These are phyloP conservation scores for Curvularia spicifera DNA, from an alignment of 2,329 filamentous ascomycete species.

Conservation along the genomic window DNA sequence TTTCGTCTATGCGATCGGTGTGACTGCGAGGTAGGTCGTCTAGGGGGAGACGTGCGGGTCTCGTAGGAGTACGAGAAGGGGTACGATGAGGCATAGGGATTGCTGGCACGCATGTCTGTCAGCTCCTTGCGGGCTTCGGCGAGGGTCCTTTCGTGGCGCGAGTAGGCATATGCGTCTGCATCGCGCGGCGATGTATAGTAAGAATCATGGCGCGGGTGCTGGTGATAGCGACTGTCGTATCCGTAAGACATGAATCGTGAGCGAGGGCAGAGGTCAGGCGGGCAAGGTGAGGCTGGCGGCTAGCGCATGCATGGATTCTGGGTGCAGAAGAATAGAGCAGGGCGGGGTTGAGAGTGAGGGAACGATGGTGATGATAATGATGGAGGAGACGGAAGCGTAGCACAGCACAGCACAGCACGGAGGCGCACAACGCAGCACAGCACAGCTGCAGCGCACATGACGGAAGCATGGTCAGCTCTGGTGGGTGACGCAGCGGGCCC, in stretches of 20 bases:
- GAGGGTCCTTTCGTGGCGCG: slow-evolving; percentile 26
- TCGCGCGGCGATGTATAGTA: slow-evolving; percentile 36
- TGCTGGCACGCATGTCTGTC: slow-evolving; percentile 35
- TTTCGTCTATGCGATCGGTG: slow-evolving; percentile 29
- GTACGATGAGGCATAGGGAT: slow-evolving; percentile 32
- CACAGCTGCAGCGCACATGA: slow-evolving; percentile 17
- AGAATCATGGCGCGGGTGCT: slow-evolving; percentile 34
- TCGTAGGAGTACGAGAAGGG: slow-evolving; percentile 39
- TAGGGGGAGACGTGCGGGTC: slow-evolving; percentile 37
- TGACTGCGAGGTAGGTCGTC: slow-evolving; percentile 25
- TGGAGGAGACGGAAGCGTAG: slow-evolving; percentile 5
- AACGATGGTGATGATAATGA: background rate
- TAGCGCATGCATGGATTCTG: slow-evolving; percentile 8
- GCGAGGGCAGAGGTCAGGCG: slow-evolving; percentile 18
- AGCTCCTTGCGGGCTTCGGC: slow-evolving; percentile 25
- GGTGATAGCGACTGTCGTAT: slow-evolving; percentile 35
- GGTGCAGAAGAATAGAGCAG: slow-evolving; percentile 6
- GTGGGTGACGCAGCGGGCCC: slow-evolving; percentile 21
- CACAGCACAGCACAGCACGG: slow-evolving; percentile 14
- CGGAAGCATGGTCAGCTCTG: slow-evolving; percentile 11
- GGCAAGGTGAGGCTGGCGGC: slow-evolving; percentile 17
- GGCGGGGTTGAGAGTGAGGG: slow-evolving; percentile 9
- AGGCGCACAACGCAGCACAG: slow-evolving; percentile 13
- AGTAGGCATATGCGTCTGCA: slow-evolving; percentile 30
- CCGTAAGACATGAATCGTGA: slow-evolving; percentile 32